Base-by-base conservation (phyloP, 2,329 filamentous ascomycete species). In the Penicillium polonicum region DNA sequence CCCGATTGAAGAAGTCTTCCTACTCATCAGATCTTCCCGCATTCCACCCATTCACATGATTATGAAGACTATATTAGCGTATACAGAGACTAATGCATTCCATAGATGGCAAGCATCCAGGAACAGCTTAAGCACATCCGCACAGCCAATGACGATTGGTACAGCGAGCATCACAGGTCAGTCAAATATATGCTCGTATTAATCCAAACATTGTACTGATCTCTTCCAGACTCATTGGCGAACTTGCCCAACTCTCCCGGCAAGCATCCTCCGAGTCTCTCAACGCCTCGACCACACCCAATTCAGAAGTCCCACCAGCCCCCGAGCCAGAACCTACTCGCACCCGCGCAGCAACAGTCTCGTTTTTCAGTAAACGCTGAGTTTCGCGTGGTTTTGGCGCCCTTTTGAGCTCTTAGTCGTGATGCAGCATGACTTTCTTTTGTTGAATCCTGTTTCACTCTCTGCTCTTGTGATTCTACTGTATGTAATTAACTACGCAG, bases 101-200 rank as follows among this genome's bases (percentile, higher is more conserved):
- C 63, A 60, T 69, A 80, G 74, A 76, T 80, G 74, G 78, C 78
- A 56, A 79, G 78, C 70, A 78, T 78, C 61, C 70, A 75, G 73
- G 70, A 79, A 66, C 72, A 79, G 71, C 70, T 79, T 74, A 74
- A 76, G 59, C 72, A 79, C 65, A 73, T 80, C 66, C 70, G 77
- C 62, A 72, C 72, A 44, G 68, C 78, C 45, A 78, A 74, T 63
- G 76, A 78, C 57, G 77, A 76, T 59, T 77, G 76, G 71, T 71
- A 76, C 39, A 74, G 75, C 57, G 77, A 79, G 53, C 73, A 79
- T 60, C 66, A 65, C 59, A 75, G 73, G 76, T 78, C 55, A 62
- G 72, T 65, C 12, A 21, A 21, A 33, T n/a, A 12, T 39, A 27
- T 15, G 15, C n/a, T 25, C 17, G 15, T 25, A 17, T 49, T 12